These are phyloP conservation scores for Didymella glomerata DNA, from an alignment of 2,329 filamentous ascomycete genomes.

Conservation along the genomic window DNA sequence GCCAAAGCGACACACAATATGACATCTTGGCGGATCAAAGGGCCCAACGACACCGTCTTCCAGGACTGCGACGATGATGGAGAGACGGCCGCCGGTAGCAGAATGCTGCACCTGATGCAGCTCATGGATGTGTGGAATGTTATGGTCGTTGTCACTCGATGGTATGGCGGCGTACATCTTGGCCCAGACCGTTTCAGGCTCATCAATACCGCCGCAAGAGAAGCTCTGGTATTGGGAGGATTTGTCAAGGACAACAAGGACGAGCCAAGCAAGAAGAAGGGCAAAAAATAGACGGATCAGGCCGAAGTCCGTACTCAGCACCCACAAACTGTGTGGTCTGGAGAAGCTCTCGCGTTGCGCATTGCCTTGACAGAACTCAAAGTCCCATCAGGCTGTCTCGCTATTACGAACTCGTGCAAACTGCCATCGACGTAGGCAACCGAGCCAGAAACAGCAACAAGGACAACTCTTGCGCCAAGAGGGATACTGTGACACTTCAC, in stretches of 20 bases:
- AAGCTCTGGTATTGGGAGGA: slow-evolving; percentile 81
- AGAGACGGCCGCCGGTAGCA: slow-evolving; percentile 87
- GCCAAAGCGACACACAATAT: slow-evolving; percentile 95
- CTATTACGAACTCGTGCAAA: background rate
- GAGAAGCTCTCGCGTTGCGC: background rate
- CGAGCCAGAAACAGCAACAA: background rate
- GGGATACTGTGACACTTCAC: background rate
- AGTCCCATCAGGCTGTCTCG: background rate
- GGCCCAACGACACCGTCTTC: slow-evolving; percentile 64
- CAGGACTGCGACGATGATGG: slow-evolving; percentile 98
- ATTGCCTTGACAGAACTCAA: background rate
- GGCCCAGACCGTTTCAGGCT: slow-evolving; percentile 89
- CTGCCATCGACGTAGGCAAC: background rate
- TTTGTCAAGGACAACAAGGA: slow-evolving; percentile 65
- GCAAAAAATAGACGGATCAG: slow-evolving; percentile 37
- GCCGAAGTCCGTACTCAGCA: background rate
- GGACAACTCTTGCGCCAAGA: background rate
- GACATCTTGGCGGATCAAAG: slow-evolving; percentile 86
- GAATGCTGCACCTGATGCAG: slow-evolving; percentile 89
- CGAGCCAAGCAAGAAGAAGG: slow-evolving; percentile 41
- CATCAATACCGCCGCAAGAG: slow-evolving; percentile 86
- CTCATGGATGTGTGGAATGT: slow-evolving; percentile 93
- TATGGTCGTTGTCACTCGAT: slow-evolving; percentile 90
- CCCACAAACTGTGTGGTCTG: background rate
- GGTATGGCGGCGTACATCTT: slow-evolving; percentile 92